Base-by-base conservation (phyloP, 306 rosid species). In the Astragalus membranaceus region DNA sequence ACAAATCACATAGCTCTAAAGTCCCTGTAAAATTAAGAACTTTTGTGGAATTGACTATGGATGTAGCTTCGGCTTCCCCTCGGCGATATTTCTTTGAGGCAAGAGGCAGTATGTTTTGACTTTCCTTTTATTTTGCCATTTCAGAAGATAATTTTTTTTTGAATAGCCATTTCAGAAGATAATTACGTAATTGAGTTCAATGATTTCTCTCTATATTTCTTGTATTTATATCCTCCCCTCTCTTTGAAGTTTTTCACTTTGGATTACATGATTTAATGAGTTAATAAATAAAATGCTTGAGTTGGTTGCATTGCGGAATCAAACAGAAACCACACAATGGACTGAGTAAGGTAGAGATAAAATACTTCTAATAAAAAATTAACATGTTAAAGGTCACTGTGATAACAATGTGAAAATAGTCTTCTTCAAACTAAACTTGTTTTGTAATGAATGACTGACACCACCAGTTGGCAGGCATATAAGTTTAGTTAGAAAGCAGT, bases 31-130 rank as follows among this genome's bases (percentile, higher is more conserved):
- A 83, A 50, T 81, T 94, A 54, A 94, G 80, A 81, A 80, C 75
- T 67, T 94, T 88, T 64, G 90, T 94, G 58, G 90, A 83, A 69
- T 48, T 83, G 81, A 81, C 94, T 10, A 94, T 90, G 97, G 97
- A 94, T 81, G 81, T 94, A 50, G 89, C 90, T 50, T 94, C 98
- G 35, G 95, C 98, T 74, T 87, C 98, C 20, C 97, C 97, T 42
- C 84, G 98, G 30, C 98, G 91, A 57, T 90, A 90, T 57, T 88
- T 94, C 83, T 88, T 94, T 70, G 98, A 94, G 98, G 98, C 86
- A 88, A 88, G 96, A 83, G 75, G 66, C 79, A 75, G 65, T 65
- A 76, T 59, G 80, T 77, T 75, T 80, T 67, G 52, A 57, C 72
- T 49, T 44, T 69, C 75, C 75, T 47, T 29, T 79, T 71, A 50